Conservation (phyloP, 768 basidiomycete species). For the Tremella mesenterica region DNA sequence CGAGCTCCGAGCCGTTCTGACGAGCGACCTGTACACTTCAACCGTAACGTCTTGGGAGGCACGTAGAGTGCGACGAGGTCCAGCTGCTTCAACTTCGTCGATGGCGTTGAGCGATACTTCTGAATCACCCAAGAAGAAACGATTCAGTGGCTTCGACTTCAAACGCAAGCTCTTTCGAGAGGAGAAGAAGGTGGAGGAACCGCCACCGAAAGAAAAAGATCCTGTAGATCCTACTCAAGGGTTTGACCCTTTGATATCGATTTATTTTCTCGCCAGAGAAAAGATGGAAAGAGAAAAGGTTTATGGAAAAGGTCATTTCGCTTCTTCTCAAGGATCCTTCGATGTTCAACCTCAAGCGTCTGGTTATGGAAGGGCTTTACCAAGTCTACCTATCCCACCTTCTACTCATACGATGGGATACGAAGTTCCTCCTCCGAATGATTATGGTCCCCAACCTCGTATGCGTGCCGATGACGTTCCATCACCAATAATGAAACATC, state of each 20-base stretch:
- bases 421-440: constrained; percentile 56
- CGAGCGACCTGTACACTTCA: constrained; percentile 65
- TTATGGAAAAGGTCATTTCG: constrained; percentile 89
- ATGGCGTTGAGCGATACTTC: constrained; percentile 33
- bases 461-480: constrained; percentile 28
- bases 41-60: constrained; percentile 72
- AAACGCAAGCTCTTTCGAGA: constrained; percentile 68
- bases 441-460: constrained; percentile 17
- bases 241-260: constrained; percentile 89
- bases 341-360: constrained; percentile 13
- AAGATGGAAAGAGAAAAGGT: constrained; percentile 90
- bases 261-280: constrained; percentile 92
- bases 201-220: constrained; percentile 35
- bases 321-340: constrained; percentile 66
- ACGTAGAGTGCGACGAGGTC: constrained; percentile 32
- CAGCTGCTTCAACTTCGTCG: constrained; percentile 14
- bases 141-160: constrained; percentile 93
- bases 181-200: constrained; percentile 36
- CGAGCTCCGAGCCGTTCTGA: constrained; percentile 62
- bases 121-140: constrained; percentile 53
- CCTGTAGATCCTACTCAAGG: constrained; percentile 73
- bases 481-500: constrained; percentile 45
- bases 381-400: constrained; percentile 41
- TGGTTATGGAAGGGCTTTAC: constrained; percentile 35
- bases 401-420: constrained; percentile 47